Evolutionary conservation across 495 filamentous ascomycete genomes (phyloP), one percentile per base, ranked within the genome.

Genomic region (Talaromyces ruber): DNA sequence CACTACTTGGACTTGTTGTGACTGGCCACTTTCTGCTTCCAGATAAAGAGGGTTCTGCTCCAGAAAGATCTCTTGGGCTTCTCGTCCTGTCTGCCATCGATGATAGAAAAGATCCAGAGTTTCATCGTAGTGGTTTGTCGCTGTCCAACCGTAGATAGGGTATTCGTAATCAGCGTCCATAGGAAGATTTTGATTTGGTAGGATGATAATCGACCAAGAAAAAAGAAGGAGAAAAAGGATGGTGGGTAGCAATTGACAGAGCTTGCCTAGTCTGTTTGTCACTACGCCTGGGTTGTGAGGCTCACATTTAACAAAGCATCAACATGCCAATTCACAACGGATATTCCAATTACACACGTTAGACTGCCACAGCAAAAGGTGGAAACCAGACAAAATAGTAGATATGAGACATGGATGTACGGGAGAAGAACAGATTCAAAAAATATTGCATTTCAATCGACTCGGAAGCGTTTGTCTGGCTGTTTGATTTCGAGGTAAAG

Each of bases 341-440:
- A 53, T 25, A 1, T 53, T 28, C 50, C 50, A 47, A 21, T 47
- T 18, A 16, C 12, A 45, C 9, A 59, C 29, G 9, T 21, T 60
- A 60, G 26, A 18, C 45, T 34, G 28, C 12, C 14, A 59, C 37
- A 47, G 52, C 43, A 47, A 60, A 60, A 7, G 59, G 59, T 28
- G 59, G 59, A 51, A 60, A 60, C 59, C 59, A 60, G 24, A 60
- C 26, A 60, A 60, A 60, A 60, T 60, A 60, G 43, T 60, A 60
- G 43, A 28, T 28, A 52, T 60, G 59, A 59, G 57, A 59, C 59
- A 60, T 60, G 59, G 59, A 52, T 60, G 24, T 18, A 57, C 29
- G 5, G 43, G 7, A 18, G 43, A 47, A 47, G 43, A 21, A 47
- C 6, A 21, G 9, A 47, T 47, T 47, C 18, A 47, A 47, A 47